Evolutionary conservation across 495 filamentous ascomycete species (phyloP).

Genomic region (Penicillium atrosanguineum): DNA sequence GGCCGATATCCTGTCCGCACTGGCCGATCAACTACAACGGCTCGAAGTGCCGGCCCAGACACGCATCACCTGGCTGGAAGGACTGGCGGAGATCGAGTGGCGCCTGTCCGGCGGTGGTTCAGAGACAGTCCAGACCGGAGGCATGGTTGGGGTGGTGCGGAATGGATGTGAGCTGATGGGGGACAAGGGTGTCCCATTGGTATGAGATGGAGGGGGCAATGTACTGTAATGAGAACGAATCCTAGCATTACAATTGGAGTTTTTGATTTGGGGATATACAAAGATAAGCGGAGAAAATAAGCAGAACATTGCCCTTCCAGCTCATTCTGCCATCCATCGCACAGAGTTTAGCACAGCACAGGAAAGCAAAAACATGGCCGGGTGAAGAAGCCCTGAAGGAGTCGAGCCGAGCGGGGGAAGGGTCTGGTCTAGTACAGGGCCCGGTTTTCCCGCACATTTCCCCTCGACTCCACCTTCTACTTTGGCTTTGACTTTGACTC

Average conservation of each 20-base stretch:
- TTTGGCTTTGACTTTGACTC: not conserved
- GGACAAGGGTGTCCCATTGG: conserved; percentile 20
- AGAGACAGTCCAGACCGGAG: conserved; percentile 90
- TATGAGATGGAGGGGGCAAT: conserved; percentile 12
- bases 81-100: conserved; percentile 89
- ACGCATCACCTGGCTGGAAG: conserved; percentile 87
- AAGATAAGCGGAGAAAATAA: not conserved
- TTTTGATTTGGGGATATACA: not conserved
- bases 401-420: not conserved
- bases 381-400: not conserved
- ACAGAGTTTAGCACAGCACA: no score
- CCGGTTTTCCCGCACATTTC: not conserved
- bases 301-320: not conserved
- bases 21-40: conserved; percentile 77
- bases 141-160: conserved; percentile 83
- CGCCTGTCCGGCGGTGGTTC: conserved; percentile 83
- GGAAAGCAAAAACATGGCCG: no score
- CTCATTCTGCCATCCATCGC: no score
- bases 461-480: not conserved
- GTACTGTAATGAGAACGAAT: not conserved
- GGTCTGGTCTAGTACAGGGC: not conserved
- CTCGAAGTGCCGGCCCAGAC: conserved; percentile 84
- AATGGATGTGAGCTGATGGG: conserved; percentile 77
- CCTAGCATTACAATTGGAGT: conserved; percentile 4
- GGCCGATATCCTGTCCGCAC: conserved; percentile 85